phyloP scores from a whole-genome alignment of 345 rosid genomes.

The Sonneratia caseolaris region DNA sequence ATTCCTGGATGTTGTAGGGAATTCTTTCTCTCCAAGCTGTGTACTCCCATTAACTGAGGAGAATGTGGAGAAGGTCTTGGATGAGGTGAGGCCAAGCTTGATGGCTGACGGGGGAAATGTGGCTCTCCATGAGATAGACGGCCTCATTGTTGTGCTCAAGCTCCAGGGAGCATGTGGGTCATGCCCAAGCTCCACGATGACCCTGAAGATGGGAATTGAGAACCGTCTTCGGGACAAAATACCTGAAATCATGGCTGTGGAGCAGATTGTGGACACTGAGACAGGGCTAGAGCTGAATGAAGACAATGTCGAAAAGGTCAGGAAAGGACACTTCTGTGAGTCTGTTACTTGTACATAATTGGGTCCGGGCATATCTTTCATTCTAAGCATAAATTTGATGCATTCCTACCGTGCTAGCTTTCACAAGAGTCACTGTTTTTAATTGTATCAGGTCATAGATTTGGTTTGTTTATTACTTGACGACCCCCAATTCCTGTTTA shows the following conservation, averaged over 20 bases:
- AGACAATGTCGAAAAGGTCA: conserved; percentile 75
- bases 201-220: conserved; percentile 90
- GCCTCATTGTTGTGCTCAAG: conserved; percentile 80
- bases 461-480: no score
- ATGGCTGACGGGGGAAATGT: conserved; percentile 99
- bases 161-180: conserved; percentile 97
- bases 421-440: no score
- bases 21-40: conserved; percentile 9
- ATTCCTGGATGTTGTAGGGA: no score
- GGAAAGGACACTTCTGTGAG: not conserved
- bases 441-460: no score
- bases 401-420: no score
- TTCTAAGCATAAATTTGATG: no score
- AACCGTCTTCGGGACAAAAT: conserved; percentile 78
- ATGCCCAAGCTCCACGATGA: conserved; percentile 94
- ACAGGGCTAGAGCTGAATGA: conserved; percentile 71
- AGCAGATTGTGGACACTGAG: conserved; percentile 77
- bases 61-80: conserved; percentile 80
- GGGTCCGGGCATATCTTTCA: no score
- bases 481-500: no score
- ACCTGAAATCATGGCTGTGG: conserved; percentile 78
- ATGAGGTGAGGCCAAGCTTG: conserved; percentile 72
- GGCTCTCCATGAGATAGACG: conserved; percentile 87
- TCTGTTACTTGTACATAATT: no score
- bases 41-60: conserved; percentile 79